phyloP scores from a whole-genome alignment of 305 asterid genomes.

The Withania somnifera region DNA sequence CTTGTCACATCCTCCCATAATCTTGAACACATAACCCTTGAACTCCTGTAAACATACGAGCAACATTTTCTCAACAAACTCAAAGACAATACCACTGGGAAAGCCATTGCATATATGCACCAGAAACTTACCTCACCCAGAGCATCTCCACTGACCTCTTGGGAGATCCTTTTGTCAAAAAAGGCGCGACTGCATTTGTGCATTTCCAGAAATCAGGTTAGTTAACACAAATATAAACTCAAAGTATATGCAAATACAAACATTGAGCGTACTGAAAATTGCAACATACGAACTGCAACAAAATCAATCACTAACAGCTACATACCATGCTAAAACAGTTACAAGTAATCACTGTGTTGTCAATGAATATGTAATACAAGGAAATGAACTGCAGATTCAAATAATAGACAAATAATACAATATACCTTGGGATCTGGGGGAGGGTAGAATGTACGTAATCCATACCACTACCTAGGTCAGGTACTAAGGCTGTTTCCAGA shows the following conservation, averaged over 20 bases:
- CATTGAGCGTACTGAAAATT: not conserved
- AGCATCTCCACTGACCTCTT: constrained; percentile 26
- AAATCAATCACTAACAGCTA: not conserved
- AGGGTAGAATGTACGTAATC: too few relatives aligned
- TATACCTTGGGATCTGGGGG: too few relatives aligned
- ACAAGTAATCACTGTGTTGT: not conserved
- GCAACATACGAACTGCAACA: not conserved
- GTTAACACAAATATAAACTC: not conserved
- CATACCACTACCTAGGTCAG: too few relatives aligned
- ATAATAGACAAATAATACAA: too few relatives aligned
- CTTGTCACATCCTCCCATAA: constrained; percentile 34
- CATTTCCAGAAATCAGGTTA: not conserved
- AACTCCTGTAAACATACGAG: constrained; percentile 18
- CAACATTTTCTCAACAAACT: too few relatives aligned
- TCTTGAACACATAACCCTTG: constrained; percentile 30
- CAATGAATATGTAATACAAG: not conserved
- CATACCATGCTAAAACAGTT: not conserved
- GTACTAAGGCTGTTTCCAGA: too few relatives aligned
- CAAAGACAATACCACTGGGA: too few relatives aligned
- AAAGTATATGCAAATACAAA: not conserved
- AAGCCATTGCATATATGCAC: not conserved
- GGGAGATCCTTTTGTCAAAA: constrained; percentile 34
- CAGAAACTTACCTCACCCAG: constrained; percentile 20
- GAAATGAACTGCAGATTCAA: not conserved
- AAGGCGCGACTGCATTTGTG: constrained; percentile 24